Conservation (phyloP, 257 asterid genomes). For the Fraxinus quadrangulata region DNA sequence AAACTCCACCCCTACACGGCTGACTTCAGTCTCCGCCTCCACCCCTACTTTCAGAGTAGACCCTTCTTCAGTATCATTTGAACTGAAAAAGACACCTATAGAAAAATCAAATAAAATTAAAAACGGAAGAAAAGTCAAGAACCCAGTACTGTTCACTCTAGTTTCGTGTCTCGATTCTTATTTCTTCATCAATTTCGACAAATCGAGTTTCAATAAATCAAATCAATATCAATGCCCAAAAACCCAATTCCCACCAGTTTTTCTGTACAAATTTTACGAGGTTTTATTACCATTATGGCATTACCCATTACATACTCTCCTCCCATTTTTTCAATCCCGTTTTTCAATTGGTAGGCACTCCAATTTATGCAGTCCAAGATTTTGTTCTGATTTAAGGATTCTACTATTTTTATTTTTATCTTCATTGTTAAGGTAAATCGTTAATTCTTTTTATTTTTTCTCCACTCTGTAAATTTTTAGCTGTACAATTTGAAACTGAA, state of each 20-base stretch:
- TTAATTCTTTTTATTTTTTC: neutral
- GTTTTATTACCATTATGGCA: conserved; percentile 8
- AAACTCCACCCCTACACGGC: neutral
- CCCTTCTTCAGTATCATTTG: neutral
- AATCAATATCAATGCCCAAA: conserved; percentile 27
- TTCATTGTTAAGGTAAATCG: neutral
- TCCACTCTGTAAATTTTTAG: neutral
- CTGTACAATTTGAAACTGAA: neutral
- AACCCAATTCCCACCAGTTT: conserved; percentile 33
- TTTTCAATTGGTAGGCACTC: neutral
- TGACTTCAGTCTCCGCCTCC: neutral
- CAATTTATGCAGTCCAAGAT: neutral
- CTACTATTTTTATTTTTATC: neutral
- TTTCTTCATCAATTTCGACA: neutral
- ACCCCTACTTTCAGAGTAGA: neutral
- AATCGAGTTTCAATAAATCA: conserved; percentile 30
- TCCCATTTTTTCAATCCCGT: neutral
- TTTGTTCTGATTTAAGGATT: neutral
- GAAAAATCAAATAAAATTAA: neutral
- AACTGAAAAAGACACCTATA: neutral
- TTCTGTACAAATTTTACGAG: conserved; percentile 31
- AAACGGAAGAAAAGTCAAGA: conserved; percentile 34
- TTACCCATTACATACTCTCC: neutral
- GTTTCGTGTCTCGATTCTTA: conserved; percentile 35
- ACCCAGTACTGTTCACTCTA: conserved; percentile 45